phyloP scores from a whole-genome alignment of 1,139 yeast species.

The Kodamaea suecica region DNA sequence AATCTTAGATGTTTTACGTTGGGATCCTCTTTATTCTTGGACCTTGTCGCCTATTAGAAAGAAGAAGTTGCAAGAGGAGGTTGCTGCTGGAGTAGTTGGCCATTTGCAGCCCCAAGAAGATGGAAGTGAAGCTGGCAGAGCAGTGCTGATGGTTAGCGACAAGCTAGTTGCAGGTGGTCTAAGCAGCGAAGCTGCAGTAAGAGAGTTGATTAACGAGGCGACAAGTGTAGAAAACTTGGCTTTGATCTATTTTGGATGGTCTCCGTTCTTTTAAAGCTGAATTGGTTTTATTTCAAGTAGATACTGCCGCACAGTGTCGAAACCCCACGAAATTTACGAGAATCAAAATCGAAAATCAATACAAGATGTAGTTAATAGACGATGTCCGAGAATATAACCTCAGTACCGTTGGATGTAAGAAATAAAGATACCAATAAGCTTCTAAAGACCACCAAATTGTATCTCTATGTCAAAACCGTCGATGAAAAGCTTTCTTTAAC shows the following conservation, averaged over 20 bases:
- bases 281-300: too few species aligned
- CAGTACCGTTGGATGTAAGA: constrained; percentile 23
- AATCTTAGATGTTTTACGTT: constrained; percentile 78
- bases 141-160: constrained; percentile 66
- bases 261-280: constrained; percentile 52
- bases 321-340: constrained; percentile 3
- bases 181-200: constrained; percentile 79
- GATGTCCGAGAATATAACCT: constrained; percentile 12
- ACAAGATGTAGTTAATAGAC: too few species aligned
- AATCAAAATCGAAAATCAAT: constrained; percentile 10
- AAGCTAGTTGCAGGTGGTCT: constrained; percentile 67
- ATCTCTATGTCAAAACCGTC: constrained; percentile 3
- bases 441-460: constrained; percentile 17
- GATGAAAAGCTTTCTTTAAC: constrained; percentile 12
- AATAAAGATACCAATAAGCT: constrained; percentile 15
- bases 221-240: constrained; percentile 66
- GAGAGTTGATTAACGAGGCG: constrained; percentile 79
- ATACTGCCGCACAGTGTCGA: too few species aligned
- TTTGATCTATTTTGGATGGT: constrained; percentile 82
- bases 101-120: constrained; percentile 40
- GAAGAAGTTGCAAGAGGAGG: constrained; percentile 52
- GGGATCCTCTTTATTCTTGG: constrained; percentile 96
- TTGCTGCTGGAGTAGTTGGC: constrained; percentile 16
- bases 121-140: constrained; percentile 77
- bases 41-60: constrained; percentile 68